phyloP scores from a whole-genome alignment of 2,329 filamentous ascomycete genomes.

The Paracamarosporium sp. region DNA sequence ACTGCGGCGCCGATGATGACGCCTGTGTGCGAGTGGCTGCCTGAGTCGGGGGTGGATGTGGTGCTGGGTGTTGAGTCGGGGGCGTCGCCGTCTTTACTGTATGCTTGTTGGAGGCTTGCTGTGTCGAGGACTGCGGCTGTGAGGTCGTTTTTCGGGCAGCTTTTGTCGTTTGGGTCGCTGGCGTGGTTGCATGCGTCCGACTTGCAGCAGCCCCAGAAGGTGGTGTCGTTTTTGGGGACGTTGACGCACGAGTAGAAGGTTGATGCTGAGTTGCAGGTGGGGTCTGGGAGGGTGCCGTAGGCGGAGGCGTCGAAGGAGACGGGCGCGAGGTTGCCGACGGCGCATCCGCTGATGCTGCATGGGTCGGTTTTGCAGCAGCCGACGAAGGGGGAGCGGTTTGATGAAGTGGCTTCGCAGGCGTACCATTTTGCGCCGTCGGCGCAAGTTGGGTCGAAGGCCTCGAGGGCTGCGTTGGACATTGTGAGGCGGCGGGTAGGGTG shows the following conservation, averaged over 20 bases:
- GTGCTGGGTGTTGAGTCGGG: too few species aligned
- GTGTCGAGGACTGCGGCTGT: constrained; percentile 30
- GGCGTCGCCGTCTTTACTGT: constrained; percentile 11
- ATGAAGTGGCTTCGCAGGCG: constrained; percentile 24
- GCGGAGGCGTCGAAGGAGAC: constrained; percentile 41
- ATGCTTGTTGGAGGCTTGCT: constrained; percentile 26
- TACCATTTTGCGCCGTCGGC: constrained; percentile 31
- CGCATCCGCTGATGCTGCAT: constrained; percentile 47
- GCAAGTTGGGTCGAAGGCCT: constrained; percentile 27
- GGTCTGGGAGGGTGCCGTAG: constrained; percentile 40
- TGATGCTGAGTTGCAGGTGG: constrained; percentile 36
- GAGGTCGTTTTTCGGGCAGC: constrained; percentile 39
- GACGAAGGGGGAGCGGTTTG: constrained; percentile 40
- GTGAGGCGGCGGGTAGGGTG: background rate
- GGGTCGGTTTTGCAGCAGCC: constrained; percentile 50
- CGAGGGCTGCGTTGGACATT: background rate
- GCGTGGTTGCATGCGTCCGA: constrained; percentile 39
- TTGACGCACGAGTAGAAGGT: constrained; percentile 39
- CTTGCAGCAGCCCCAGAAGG: constrained; percentile 50
- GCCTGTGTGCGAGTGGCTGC: constrained; percentile 11
- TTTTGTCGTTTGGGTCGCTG: constrained; percentile 7
- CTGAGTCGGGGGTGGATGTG: too few species aligned
- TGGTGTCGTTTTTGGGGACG: constrained; percentile 33
- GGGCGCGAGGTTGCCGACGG: constrained; percentile 37
- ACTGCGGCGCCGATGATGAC: constrained; percentile 37